These are phyloP conservation scores for Salix dunnii DNA, from an alignment of 345 rosid species.

Conservation along the genomic window DNA sequence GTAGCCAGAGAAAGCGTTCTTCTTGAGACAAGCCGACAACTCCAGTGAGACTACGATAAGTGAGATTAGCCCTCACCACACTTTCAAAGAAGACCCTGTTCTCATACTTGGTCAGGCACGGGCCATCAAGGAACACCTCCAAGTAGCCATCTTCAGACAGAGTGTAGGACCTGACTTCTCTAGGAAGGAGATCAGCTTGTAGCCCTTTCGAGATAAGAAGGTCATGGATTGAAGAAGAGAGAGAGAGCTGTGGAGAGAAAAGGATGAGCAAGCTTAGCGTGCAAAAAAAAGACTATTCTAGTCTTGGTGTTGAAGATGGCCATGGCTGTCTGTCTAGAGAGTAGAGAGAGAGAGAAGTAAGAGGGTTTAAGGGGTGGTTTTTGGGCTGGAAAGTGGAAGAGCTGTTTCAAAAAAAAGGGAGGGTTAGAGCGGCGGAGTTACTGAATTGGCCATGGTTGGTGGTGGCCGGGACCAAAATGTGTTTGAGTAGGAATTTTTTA, in stretches of 20 bases:
- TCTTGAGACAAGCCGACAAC: constrained; percentile 72
- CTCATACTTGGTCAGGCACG: constrained; percentile 71
- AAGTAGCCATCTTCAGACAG: constrained; percentile 58
- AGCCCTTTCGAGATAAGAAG: constrained; percentile 72
- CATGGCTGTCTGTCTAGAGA: constrained; percentile 13
- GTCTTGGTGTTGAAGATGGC: constrained; percentile 23
- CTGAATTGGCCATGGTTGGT: constrained; percentile 41
- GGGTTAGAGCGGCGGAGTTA: constrained; percentile 1
- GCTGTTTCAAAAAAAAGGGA: constrained; percentile 17
- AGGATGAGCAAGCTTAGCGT: constrained; percentile 6
- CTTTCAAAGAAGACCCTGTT: constrained; percentile 60
- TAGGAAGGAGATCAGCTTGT: constrained; percentile 78
- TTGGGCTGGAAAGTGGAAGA: constrained; percentile 25
- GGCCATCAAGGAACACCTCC: constrained; percentile 69
- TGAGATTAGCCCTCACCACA: constrained; percentile 75
- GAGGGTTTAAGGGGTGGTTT: constrained; percentile 12
- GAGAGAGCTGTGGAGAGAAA: neutral
- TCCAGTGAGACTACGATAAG: constrained; percentile 64
- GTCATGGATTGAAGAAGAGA: constrained; percentile 53
- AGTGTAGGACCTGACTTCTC: constrained; percentile 64
- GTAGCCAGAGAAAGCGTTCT: constrained; percentile 87
- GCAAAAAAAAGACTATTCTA: constrained; percentile 14
- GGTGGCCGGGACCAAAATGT: constrained; percentile 17
- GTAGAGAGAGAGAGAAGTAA: neutral
- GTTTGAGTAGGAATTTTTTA: constrained; percentile 16